A percentile compares a stretch with the other conserved stretches of the same genome.
These are phyloP conservation scores for Blastocystis sp. DNA, from an alignment of 352 stramenopile genomes.

Conservation along the genomic window DNA sequence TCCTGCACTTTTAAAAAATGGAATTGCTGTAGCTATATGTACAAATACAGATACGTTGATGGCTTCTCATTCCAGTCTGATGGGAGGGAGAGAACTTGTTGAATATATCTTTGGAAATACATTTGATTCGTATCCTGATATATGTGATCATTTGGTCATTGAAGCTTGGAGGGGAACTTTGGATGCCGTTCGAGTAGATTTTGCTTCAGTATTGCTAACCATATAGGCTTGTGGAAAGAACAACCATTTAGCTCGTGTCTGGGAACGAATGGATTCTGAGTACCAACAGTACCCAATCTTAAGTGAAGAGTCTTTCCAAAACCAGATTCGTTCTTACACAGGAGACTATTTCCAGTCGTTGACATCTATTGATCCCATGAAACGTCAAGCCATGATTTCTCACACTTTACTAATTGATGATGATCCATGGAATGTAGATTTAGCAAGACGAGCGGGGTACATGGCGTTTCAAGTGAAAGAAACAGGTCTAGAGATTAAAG, in stretches of 20 bases:
- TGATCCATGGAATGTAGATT: constrained; percentile 30
- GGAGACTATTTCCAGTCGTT: constrained; percentile 52
- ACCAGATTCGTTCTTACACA: not conserved
- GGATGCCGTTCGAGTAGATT: not conserved
- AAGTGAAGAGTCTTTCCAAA: constrained; percentile 29
- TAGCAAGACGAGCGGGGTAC: constrained; percentile 21
- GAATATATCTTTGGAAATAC: constrained; percentile 64
- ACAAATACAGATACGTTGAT: constrained; percentile 47
- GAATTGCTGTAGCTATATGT: constrained; percentile 50
- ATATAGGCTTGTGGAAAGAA: constrained; percentile 53
- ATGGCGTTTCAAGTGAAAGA: constrained; percentile 51
- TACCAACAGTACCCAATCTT: constrained; percentile 26
- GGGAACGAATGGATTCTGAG: constrained; percentile 51
- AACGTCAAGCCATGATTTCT: constrained; percentile 50
- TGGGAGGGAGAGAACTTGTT: constrained; percentile 48
- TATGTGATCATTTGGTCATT: constrained; percentile 56
- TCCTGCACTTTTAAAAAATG: constrained; percentile 34
- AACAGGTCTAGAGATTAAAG: constrained; percentile 24
- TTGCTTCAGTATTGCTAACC: not conserved
- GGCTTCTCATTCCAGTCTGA: constrained; percentile 24
- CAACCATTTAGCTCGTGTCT: constrained; percentile 55
- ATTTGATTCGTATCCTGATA: constrained; percentile 50
- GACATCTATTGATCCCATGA: constrained; percentile 18
- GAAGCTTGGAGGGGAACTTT: constrained; percentile 32
- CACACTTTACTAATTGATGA: constrained; percentile 59